Evolutionary conservation across 1,284 basidiomycete species (phyloP).

Genomic region (Rhodotorula glutinis): DNA sequence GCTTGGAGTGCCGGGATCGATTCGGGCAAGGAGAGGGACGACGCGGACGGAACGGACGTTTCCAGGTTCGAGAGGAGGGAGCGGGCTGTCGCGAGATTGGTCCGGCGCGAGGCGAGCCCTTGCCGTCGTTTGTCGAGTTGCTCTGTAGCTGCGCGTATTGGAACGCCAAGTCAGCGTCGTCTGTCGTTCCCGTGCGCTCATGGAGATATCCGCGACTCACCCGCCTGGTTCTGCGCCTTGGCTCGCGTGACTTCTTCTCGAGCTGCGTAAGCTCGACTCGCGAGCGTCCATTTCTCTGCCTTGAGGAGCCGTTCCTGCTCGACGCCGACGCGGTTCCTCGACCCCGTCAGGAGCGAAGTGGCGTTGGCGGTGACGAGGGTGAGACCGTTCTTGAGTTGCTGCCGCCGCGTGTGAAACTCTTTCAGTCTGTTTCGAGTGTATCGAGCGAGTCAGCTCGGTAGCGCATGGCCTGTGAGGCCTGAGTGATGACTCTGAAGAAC

Average conservation of each 20-base stretch:
- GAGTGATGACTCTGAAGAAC: not conserved
- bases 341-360: constrained; percentile 12
- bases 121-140: not conserved
- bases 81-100: constrained; percentile 24
- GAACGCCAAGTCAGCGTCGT: not conserved
- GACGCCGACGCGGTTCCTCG: constrained; percentile 16
- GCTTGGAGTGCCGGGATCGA: constrained; percentile 3
- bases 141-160: not conserved
- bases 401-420: constrained; percentile 21
- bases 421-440: constrained; percentile 14
- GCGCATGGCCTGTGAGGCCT: not conserved
- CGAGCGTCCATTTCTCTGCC: constrained; percentile 30
- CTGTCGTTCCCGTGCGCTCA: no score
- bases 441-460: no score
- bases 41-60: not conserved
- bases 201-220: not conserved
- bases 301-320: constrained; percentile 25
- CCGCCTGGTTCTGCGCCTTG: not conserved
- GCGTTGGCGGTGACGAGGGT: constrained; percentile 19
- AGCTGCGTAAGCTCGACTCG: constrained; percentile 14
- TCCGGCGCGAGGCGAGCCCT: not conserved
- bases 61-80: constrained; percentile 19
- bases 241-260: constrained; percentile 11
- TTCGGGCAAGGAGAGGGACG: constrained; percentile 3
- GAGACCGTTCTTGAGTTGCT: constrained; percentile 24